Conservation (phyloP, 495 filamentous ascomycete species). For the Xanthoparmelia taractica region DNA sequence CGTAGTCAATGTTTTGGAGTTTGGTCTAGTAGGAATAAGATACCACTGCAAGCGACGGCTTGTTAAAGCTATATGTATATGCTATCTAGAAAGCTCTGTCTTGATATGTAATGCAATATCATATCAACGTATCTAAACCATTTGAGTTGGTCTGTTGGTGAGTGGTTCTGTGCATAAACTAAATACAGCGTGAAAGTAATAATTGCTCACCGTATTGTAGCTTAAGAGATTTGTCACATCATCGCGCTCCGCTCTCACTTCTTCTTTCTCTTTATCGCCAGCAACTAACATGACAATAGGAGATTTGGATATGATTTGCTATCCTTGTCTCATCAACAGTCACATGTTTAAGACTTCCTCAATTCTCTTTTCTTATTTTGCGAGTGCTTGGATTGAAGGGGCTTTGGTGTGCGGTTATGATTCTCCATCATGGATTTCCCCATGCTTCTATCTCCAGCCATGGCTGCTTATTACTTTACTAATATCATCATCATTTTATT, state of each 20-base stretch:
- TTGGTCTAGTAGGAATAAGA: not conserved
- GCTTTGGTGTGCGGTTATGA: not conserved
- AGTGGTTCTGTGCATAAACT: not conserved
- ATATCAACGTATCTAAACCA: not conserved
- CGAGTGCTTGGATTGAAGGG: not conserved
- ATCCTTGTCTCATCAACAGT: not conserved
- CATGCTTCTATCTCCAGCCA: too few relatives aligned
- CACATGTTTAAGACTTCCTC: too few relatives aligned
- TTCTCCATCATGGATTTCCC: too few relatives aligned
- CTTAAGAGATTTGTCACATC: not conserved
- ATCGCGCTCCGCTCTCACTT: not conserved
- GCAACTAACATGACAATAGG: not conserved
- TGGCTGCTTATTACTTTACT: too few relatives aligned
- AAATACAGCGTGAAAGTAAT: not conserved
- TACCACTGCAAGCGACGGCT: not conserved
- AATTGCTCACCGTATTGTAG: not conserved
- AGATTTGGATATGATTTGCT: not conserved
- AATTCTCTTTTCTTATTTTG: too few relatives aligned
- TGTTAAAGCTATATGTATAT: not conserved
- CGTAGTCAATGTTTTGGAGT: constrained; percentile 4
- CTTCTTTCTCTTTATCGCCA: not conserved
- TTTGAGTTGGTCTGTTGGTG: not conserved
- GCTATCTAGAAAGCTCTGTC: not conserved
- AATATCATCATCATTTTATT: too few relatives aligned
- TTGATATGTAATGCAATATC: not conserved